A percentile compares a stretch with the other conserved stretches of the same genome.
Evolutionary conservation across 1,139 yeast genomes (phyloP).

Genomic region (Lodderomyces metapsilosis): DNA sequence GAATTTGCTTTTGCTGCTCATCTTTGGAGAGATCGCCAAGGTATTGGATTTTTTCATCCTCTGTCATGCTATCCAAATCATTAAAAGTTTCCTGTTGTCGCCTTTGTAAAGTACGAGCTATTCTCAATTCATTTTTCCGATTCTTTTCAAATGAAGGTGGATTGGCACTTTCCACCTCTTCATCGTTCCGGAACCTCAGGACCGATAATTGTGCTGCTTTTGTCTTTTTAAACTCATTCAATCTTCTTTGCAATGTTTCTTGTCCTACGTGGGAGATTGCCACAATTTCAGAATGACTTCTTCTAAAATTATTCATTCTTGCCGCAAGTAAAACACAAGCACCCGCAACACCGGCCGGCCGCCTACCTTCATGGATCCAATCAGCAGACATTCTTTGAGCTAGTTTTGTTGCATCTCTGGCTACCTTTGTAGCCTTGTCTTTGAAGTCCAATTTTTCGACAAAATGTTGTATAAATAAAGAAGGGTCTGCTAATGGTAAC

Average conservation of each 20-base stretch:
- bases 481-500: constrained; percentile 90
- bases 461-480: constrained; percentile 89
- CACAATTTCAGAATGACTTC: constrained; percentile 91
- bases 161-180: constrained; percentile 47
- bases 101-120: constrained; percentile 15
- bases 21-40: constrained; percentile 10
- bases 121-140: constrained; percentile 28
- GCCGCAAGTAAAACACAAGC: constrained; percentile 93
- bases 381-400: constrained; percentile 92
- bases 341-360: constrained; percentile 99
- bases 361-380: constrained; percentile 94
- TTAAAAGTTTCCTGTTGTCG: constrained; percentile 13
- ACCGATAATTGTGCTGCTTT: constrained; percentile 73
- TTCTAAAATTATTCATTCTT: constrained; percentile 89
- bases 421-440: constrained; percentile 67
- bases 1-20: constrained; percentile 16
- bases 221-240: constrained; percentile 83
- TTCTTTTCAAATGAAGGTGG: constrained; percentile 83
- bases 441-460: constrained; percentile 84
- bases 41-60: constrained; percentile 8
- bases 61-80: constrained; percentile 13
- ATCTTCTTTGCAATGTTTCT: constrained; percentile 84
- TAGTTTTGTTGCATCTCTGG: constrained; percentile 79
- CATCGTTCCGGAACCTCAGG: constrained; percentile 57
- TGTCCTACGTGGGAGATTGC: constrained; percentile 96